A percentile compares a stretch with the other conserved stretches of the same genome.
Evolutionary conservation across 202 grass and related monocot species (phyloP).

Genomic region (Elaeis oleifera): DNA sequence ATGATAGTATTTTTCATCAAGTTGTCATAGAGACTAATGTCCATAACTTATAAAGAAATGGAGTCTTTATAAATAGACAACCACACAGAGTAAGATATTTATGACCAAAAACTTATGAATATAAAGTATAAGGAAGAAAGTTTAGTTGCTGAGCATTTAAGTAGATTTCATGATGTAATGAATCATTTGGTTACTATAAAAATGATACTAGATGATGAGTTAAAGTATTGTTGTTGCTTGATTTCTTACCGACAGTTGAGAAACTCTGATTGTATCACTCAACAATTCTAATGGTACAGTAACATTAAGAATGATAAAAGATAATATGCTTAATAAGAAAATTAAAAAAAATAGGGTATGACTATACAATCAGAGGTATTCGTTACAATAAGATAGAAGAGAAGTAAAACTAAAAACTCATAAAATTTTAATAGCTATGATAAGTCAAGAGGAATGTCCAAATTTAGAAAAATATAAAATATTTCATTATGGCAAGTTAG

Average conservation of each 20-base stretch:
- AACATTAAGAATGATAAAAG: not conserved
- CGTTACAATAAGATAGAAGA: not conserved
- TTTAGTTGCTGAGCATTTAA: too few species aligned
- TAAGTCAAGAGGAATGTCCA: too few species aligned
- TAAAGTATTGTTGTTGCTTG: constrained; percentile 7
- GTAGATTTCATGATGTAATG: too few species aligned
- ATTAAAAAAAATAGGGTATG: not conserved
- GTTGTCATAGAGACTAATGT: not conserved
- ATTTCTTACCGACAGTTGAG: not conserved
- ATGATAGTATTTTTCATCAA: constrained; percentile 19
- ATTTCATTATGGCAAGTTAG: too few species aligned
- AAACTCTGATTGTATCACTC: constrained; percentile 14
- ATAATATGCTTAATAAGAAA: constrained; percentile 8
- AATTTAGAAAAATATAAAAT: too few species aligned
- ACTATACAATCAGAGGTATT: not conserved
- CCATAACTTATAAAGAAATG: constrained; percentile 6
- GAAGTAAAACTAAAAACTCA: not conserved
- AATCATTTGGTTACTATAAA: not conserved
- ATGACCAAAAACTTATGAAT: not conserved
- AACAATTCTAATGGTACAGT: constrained; percentile 9
- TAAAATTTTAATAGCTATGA: too few species aligned
- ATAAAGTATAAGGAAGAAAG: not conserved
- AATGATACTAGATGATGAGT: constrained; percentile 4
- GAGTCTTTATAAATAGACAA: not conserved
- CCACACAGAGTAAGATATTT: not conserved